Conservation (phyloP, 2,329 filamentous ascomycete genomes). For the Fusarium denticulatum region DNA sequence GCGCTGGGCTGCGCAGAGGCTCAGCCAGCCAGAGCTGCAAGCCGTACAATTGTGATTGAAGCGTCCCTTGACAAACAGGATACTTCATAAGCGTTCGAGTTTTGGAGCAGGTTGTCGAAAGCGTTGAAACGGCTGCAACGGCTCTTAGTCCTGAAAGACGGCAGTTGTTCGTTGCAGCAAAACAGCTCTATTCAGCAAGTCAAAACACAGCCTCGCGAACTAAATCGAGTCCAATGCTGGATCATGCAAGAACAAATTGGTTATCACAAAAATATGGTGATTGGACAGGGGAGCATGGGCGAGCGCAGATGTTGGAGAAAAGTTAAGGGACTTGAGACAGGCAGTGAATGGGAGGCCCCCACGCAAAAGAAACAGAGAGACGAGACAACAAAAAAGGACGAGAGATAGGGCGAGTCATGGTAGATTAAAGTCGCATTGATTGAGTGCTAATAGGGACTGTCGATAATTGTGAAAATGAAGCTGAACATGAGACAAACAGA, state of each 20-base stretch:
- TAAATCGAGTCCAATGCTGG: not conserved
- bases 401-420: not conserved
- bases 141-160: not conserved
- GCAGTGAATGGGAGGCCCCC: conserved; percentile 26
- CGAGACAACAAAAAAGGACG: not conserved
- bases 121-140: not conserved
- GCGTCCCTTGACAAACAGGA: not conserved
- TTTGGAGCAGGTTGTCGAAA: not conserved
- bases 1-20: not conserved
- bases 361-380: not conserved
- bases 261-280: conserved; percentile 19
- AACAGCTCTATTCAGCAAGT: not conserved
- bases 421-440: not conserved
- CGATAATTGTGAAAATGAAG: not conserved
- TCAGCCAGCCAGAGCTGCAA: not conserved
- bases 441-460: not conserved
- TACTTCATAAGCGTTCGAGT: not conserved
- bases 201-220: conserved; percentile 5
- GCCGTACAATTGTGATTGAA: not conserved
- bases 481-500: not conserved
- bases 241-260: conserved; percentile 8
- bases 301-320: not conserved
- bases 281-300: conserved; percentile 9
- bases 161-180: not conserved
- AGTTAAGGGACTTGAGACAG: not conserved